A percentile compares a stretch with the other conserved stretches of the same genome.
Evolutionary conservation across 495 filamentous ascomycete species (phyloP).

Genomic region (Aspergillus taichungensis): DNA sequence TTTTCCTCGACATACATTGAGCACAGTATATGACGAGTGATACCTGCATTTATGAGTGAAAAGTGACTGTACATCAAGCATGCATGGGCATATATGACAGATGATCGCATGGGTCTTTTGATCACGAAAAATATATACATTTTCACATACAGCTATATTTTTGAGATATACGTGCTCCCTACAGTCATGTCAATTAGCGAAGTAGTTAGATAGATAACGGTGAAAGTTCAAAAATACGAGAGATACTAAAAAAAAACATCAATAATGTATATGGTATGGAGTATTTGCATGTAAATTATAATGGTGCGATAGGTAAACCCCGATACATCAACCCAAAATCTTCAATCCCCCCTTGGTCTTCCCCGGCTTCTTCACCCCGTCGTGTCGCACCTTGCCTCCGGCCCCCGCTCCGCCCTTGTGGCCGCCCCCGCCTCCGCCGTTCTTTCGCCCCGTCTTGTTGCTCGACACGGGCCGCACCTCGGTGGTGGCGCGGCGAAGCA

Average conservation of each 20-base stretch:
- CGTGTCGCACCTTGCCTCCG: slow-evolving; percentile 41
- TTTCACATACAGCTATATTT: too few relatives aligned
- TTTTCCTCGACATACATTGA: too few relatives aligned
- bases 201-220: too few relatives aligned
- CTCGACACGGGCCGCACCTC: slow-evolving; percentile 66
- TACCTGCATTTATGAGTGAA: too few relatives aligned
- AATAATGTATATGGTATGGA: not conserved
- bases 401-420: slow-evolving; percentile 19
- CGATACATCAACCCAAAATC: slow-evolving; percentile 56
- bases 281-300: too few relatives aligned
- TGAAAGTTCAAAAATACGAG: too few relatives aligned
- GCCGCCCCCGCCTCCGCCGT: slow-evolving; percentile 28
- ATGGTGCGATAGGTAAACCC: too few relatives aligned
- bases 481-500: slow-evolving; percentile 77
- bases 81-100: not conserved
- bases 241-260: too few relatives aligned
- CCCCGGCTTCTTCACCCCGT: slow-evolving; percentile 67
- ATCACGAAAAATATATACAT: not conserved
- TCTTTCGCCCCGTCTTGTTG: slow-evolving; percentile 38
- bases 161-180: too few relatives aligned
- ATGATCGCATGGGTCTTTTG: not conserved
- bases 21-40: too few relatives aligned
- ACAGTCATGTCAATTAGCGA: too few relatives aligned
- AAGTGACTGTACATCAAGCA: not conserved
- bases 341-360: slow-evolving; percentile 75